Conservation (phyloP, 306 rosid genomes). For the Calophaca sinica region DNA sequence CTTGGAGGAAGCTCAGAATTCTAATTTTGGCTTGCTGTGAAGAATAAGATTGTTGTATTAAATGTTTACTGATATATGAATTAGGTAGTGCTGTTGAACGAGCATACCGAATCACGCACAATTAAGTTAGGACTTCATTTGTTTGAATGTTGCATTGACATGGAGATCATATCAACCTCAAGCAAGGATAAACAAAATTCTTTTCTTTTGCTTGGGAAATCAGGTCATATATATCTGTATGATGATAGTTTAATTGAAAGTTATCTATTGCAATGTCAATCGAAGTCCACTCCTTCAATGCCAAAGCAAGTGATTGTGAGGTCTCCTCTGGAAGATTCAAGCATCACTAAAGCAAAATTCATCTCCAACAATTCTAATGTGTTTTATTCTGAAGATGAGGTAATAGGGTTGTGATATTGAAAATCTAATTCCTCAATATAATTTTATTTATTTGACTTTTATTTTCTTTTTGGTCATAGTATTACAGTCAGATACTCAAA, state of each 20-base stretch:
- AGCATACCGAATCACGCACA: constrained; percentile 75
- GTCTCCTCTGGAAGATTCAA: constrained; percentile 78
- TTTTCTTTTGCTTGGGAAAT: constrained; percentile 77
- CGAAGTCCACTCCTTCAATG: constrained; percentile 64
- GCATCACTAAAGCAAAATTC: constrained; percentile 69
- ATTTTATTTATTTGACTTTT: constrained; percentile 27
- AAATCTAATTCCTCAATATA: no score
- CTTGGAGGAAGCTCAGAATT: no score
- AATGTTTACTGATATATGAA: no score
- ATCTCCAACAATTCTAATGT: constrained; percentile 58
- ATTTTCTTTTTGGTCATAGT: constrained; percentile 57
- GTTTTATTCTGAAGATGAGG: constrained; percentile 66
- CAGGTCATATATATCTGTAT: constrained; percentile 69
- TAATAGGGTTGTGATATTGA: constrained; percentile 39
- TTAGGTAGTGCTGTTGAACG: constrained; percentile 84
- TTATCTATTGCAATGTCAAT: constrained; percentile 76
- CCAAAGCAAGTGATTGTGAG: constrained; percentile 80
- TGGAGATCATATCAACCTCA: constrained; percentile 73
- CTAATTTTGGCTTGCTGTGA: no score
- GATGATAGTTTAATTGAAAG: constrained; percentile 78
- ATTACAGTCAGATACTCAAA: constrained; percentile 60
- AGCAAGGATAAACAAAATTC: constrained; percentile 69
- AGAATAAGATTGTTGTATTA: no score
- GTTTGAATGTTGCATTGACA: constrained; percentile 68
- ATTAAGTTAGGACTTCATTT: constrained; percentile 75